Conservation (phyloP, 805 yeast genomes). For the Kuraishia hungarica region DNA sequence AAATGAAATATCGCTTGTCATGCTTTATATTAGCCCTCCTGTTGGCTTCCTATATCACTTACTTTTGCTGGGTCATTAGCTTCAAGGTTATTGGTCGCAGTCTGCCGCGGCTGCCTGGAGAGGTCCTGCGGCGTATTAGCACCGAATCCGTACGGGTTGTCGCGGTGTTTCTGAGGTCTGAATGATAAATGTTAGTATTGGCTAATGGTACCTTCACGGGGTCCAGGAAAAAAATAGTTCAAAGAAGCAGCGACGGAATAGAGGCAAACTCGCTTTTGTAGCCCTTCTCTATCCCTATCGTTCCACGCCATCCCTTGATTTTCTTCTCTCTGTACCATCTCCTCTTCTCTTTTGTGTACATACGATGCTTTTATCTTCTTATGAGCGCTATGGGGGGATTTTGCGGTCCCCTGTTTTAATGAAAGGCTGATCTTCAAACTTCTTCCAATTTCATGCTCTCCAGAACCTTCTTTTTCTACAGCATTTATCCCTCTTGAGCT, state of each 20-base stretch:
- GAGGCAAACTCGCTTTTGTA: too few species aligned
- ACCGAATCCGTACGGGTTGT: slow-evolving; percentile 35
- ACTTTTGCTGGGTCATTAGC: slow-evolving; percentile 23
- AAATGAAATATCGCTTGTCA: not conserved
- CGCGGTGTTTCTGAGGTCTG: not conserved
- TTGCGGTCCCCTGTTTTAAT: slow-evolving; percentile 3
- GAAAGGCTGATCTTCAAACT: slow-evolving; percentile 11
- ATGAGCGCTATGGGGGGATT: slow-evolving; percentile 1
- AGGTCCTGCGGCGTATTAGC: slow-evolving; percentile 9
- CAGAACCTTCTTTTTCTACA: not conserved
- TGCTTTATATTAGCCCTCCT: too few species aligned
- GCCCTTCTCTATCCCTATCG: slow-evolving; percentile 2
- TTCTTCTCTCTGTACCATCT: slow-evolving; percentile 8
- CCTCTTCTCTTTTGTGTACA: not conserved
- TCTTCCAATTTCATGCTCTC: slow-evolving; percentile 5
- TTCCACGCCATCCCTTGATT: slow-evolving; percentile 13
- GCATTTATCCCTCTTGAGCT: not conserved
- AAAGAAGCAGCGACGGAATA: not conserved
- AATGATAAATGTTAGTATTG: not conserved
- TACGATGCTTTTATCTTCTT: slow-evolving; percentile 4
- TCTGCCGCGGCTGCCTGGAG: not conserved
- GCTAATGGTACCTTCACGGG: not conserved
- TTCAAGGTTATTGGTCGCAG: slow-evolving; percentile 8
- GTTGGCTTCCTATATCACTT: not conserved
- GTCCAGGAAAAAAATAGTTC: not conserved